A percentile compares a stretch with the other conserved stretches of the same genome.
phyloP scores from a whole-genome alignment of 73 alveolate genomes.

The Paramecium octaurelia region DNA sequence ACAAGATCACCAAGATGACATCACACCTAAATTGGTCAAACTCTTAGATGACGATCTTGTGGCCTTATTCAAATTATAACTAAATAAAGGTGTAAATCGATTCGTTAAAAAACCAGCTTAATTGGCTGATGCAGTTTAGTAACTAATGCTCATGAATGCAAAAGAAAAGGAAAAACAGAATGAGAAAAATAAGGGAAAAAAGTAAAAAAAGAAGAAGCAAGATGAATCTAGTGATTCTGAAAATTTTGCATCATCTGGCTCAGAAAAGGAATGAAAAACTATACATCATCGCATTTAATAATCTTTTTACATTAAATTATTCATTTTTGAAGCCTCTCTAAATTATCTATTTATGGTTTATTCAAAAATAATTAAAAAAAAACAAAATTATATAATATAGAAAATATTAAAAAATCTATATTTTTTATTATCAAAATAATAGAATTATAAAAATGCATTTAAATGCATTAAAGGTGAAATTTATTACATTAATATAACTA shows the following conservation, averaged over 20 bases:
- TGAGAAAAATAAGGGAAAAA: background rate
- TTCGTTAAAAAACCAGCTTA: background rate
- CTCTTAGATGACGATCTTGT: background rate
- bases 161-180: background rate
- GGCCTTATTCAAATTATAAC: background rate
- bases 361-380: too few species aligned
- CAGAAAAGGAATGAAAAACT: background rate
- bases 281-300: background rate
- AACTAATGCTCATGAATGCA: background rate
- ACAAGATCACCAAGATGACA: background rate
- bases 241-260: background rate
- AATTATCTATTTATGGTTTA: too few species aligned
- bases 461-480: too few species aligned
- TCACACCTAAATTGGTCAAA: background rate
- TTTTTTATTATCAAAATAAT: too few species aligned
- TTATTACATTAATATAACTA: too few species aligned
- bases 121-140: background rate
- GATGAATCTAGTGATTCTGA: background rate
- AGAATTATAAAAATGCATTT: background rate
- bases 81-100: background rate
- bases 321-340: too few species aligned
- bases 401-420: too few species aligned
- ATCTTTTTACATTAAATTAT: background rate
- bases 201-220: background rate
- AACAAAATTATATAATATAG: too few species aligned